Evolutionary conservation across 2,329 filamentous ascomycete species (phyloP).

Genomic region (Venturia nashicola): DNA sequence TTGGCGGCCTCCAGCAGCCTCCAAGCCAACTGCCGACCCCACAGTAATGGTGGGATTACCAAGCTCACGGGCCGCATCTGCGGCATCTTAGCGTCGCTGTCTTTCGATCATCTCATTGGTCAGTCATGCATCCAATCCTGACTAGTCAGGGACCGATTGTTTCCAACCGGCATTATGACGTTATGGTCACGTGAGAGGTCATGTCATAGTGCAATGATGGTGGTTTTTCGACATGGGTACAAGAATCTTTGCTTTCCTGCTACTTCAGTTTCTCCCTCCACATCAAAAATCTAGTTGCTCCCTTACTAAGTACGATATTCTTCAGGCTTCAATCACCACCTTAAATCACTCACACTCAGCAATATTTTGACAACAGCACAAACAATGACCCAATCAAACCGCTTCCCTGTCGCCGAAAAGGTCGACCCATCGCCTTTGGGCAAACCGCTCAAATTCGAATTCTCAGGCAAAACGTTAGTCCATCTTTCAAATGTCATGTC

Average conservation of each 20-base stretch:
- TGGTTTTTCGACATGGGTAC: neutral
- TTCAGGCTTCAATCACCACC: neutral
- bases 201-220: neutral
- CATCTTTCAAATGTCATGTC: neutral
- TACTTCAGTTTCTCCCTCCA: neutral
- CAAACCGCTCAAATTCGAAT: constrained; percentile 3
- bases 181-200: neutral
- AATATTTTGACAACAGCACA: neutral
- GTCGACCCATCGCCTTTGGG: neutral
- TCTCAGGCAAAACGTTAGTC: neutral
- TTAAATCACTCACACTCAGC: neutral
- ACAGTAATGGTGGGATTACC: neutral
- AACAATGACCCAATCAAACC: neutral
- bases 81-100: neutral
- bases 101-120: neutral
- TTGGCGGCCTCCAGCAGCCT: neutral
- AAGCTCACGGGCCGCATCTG: neutral
- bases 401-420: neutral
- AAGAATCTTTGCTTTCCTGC: neutral
- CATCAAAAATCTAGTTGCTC: neutral
- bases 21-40: neutral
- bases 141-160: neutral
- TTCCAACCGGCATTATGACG: neutral
- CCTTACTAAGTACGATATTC: neutral
- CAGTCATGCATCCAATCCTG: neutral